A percentile compares a stretch with the other conserved stretches of the same genome.
These are phyloP conservation scores for Monilinia aucupariae DNA, from an alignment of 2,329 filamentous ascomycete genomes.

Conservation along the genomic window DNA sequence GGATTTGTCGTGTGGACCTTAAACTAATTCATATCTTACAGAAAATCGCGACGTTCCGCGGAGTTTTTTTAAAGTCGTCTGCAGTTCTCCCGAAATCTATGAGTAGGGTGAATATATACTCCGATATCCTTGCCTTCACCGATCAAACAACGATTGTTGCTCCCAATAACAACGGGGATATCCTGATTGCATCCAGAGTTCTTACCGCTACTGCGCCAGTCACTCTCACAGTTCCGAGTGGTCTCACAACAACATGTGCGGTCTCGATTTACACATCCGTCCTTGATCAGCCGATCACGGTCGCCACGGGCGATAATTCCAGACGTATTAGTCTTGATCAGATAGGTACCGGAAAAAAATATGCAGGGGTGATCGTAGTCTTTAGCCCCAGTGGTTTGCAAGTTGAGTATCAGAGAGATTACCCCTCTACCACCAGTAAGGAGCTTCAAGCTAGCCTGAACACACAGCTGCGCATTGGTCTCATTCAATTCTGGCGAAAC, in stretches of 20 bases:
- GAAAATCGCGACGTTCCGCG: slow-evolving; percentile 1
- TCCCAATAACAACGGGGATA: background rate
- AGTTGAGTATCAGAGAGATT: slow-evolving; percentile 4
- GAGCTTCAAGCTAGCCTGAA: slow-evolving; percentile 8
- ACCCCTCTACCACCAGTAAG: background rate
- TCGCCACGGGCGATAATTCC: background rate
- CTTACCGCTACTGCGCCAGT: slow-evolving; percentile 1
- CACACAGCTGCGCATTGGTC: background rate
- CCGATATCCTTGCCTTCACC: background rate
- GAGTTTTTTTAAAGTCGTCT: background rate
- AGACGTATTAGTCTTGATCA: background rate
- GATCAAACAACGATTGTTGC: slow-evolving; percentile 1
- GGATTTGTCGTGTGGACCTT: background rate
- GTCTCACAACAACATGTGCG: background rate
- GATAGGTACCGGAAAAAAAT: background rate
- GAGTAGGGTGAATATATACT: background rate
- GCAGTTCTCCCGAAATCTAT: slow-evolving; percentile 2
- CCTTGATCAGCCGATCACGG: background rate
- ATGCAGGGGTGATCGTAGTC: slow-evolving; percentile 2
- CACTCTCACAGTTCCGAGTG: background rate
- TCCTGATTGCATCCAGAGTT: background rate
- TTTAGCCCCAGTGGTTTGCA: background rate
- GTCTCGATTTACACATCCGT: slow-evolving; percentile 3
- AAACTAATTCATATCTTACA: background rate
- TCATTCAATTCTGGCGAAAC: slow-evolving; percentile 7